phyloP scores from a whole-genome alignment of 2,329 filamentous ascomycete species.

The Sporothrix luriei region DNA sequence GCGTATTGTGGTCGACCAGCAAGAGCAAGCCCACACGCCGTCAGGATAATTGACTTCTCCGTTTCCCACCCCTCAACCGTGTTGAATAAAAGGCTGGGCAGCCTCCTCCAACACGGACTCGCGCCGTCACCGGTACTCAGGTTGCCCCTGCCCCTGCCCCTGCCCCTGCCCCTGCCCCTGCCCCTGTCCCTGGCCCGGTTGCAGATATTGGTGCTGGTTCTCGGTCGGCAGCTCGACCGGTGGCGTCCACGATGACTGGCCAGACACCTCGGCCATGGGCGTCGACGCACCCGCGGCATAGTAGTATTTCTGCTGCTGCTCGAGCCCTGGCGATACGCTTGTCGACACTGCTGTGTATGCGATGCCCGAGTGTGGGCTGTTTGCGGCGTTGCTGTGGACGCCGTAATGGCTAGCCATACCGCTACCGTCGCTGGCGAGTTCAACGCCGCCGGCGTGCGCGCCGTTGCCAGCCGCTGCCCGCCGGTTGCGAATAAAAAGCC shows the following conservation, averaged over 20 bases:
- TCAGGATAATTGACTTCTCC: too few species aligned
- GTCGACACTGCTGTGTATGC: conserved; percentile 17
- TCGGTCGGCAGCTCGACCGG: conserved; percentile 20
- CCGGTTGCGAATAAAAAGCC: conserved; percentile 19
- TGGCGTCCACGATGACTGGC: conserved; percentile 7
- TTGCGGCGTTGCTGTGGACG: neutral
- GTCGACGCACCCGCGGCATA: neutral
- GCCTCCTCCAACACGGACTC: conserved; percentile 19
- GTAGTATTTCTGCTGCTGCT: conserved; percentile 16
- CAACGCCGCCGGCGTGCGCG: neutral
- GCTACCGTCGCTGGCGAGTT: neutral
- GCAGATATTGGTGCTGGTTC: neutral
- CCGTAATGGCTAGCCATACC: neutral
- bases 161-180: neutral
- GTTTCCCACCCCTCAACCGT: neutral
- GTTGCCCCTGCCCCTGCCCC: neutral
- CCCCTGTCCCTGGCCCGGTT: neutral
- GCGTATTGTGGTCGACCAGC: conserved; percentile 4
- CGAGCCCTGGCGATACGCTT: neutral
- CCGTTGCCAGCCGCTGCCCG: neutral
- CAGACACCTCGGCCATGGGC: conserved; percentile 7
- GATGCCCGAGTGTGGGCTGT: neutral
- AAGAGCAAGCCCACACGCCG: neutral
- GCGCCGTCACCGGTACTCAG: conserved; percentile 21
- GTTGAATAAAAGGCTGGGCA: neutral